Base-by-base conservation (phyloP, 768 basidiomycete genomes). In the Phlebiopsis flavidoalba region DNA sequence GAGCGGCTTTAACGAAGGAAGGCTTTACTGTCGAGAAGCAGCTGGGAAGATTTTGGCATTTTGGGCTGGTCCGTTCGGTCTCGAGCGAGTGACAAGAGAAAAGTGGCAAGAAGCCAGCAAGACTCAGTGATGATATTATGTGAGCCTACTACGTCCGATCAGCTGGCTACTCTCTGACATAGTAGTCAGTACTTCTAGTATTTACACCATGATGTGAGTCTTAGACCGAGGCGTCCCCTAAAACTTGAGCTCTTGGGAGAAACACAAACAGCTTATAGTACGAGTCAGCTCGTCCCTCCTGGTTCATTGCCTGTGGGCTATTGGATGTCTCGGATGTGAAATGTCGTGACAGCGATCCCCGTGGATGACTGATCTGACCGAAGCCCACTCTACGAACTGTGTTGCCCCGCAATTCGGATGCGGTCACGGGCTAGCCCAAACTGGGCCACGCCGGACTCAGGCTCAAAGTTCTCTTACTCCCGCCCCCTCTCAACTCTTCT, bases 11-110 rank as follows among this genome's bases (percentile, higher is more conserved):
- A 47, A 73, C 71, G 53, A 71, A 76, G 52, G 71, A 75, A 36
- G 82, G 82, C 14, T 91, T 91, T 63, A 59, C 59, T 43, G 60
- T 78, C 12, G 79, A 80, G 45, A 75, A 77, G 53, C 70, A 76
- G 53, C 72, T 71, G 11, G 76, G 49, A 80, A 66, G 40, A 66
- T 84, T n/a, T n/a, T n/a, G 88, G 88, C 1, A 61, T 89, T 6
- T 71, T 83, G 31, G 68, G 76, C 37, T 90, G 89, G 89, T 81
- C 79, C 63, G 65, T 60, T 8, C 50, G 60, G 8, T 54, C 46
- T 6, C 55, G 60, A 4, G 60, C 51, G 24, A 49, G n/a, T 64
- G 48, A 48, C 57, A 24, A 54, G 60, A n/a, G 45, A 59, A 22
- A 53, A n/a, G 14, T 64, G 63, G 52, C 57, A 52, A 26, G 58